phyloP scores from a whole-genome alignment of 441 rosid species.

The Codiaeum variegatum region DNA sequence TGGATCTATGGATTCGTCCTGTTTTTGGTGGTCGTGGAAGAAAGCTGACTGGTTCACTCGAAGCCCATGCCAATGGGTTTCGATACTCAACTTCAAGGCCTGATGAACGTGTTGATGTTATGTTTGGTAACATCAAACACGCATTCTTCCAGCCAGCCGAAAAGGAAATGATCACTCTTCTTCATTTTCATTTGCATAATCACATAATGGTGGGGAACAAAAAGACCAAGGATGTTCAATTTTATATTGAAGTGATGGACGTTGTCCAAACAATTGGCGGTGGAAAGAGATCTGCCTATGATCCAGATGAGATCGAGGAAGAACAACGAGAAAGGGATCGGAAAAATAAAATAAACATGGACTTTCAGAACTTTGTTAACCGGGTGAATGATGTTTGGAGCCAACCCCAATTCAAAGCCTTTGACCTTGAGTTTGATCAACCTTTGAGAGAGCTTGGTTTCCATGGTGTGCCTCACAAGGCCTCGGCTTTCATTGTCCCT shows the following conservation, averaged over 20 bases:
- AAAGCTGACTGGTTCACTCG: slow-evolving; percentile 71
- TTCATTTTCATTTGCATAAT: slow-evolving; percentile 81
- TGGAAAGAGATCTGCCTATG: slow-evolving; percentile 84
- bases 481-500: slow-evolving; percentile 77
- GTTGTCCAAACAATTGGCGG: slow-evolving; percentile 78
- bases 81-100: slow-evolving; percentile 63
- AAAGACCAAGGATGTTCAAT: slow-evolving; percentile 88
- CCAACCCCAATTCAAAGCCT: slow-evolving; percentile 57
- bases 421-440: slow-evolving; percentile 91
- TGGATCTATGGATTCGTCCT: slow-evolving; percentile 83
- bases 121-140: slow-evolving; percentile 75
- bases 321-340: slow-evolving; percentile 82
- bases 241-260: slow-evolving; percentile 87
- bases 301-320: slow-evolving; percentile 91
- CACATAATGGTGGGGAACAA: slow-evolving; percentile 91
- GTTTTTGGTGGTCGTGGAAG: slow-evolving; percentile 76
- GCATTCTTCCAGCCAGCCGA: slow-evolving; percentile 93
- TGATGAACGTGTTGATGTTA: slow-evolving; percentile 68
- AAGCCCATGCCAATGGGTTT: slow-evolving; percentile 79
- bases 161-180: slow-evolving; percentile 82
- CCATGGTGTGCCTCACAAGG: slow-evolving; percentile 78
- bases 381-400: slow-evolving; percentile 83
- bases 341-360: slow-evolving; percentile 82
- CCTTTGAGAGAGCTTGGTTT: slow-evolving; percentile 88
- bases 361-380: slow-evolving; percentile 74